phyloP scores from a whole-genome alignment of 2,329 filamentous ascomycete species.

The Scorias spongiosa region DNA sequence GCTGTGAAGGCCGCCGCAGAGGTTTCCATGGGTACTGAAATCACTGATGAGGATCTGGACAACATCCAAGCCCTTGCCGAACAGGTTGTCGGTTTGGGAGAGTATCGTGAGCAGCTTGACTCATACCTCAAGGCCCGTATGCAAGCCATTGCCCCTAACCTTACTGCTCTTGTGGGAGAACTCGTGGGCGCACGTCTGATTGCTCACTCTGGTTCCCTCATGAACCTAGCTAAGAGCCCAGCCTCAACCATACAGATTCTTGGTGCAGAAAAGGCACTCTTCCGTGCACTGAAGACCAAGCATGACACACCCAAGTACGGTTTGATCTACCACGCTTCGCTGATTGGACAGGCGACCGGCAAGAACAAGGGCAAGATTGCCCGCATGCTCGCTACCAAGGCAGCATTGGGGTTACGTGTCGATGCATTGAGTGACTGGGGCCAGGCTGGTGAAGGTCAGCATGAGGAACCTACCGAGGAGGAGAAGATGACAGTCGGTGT shows the following conservation, averaged over 20 bases:
- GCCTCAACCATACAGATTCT: constrained; percentile 96
- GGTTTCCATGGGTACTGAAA: constrained; percentile 97
- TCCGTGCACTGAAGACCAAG: constrained; percentile 97
- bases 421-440: constrained; percentile 74
- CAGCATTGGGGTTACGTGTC: constrained; percentile 80
- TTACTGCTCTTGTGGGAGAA: constrained; percentile 84
- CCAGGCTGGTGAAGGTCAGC: constrained; percentile 49
- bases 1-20: constrained; percentile 90
- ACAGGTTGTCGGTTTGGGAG: constrained; percentile 81
- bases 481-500: constrained; percentile 73
- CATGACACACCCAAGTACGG: constrained; percentile 98
- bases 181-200: constrained; percentile 90
- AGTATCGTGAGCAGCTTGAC: constrained; percentile 77
- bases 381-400: constrained; percentile 86
- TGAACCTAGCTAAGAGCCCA: constrained; percentile 88
- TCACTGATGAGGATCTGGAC: constrained; percentile 78
- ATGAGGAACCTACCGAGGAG: constrained; percentile 59
- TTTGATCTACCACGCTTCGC: constrained; percentile 78
- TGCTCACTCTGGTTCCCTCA: constrained; percentile 82
- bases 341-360: constrained; percentile 92
- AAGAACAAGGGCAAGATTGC: constrained; percentile 99
- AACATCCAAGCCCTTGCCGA: constrained; percentile 87
- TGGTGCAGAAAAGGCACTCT: constrained; percentile 95
- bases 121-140: constrained; percentile 85
- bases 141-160: constrained; percentile 91